Evolutionary conservation across 106 monocot genomes (phyloP), one percentile per base, ranked within the genome.

Genomic region (Apostasia shenzhenica): DNA sequence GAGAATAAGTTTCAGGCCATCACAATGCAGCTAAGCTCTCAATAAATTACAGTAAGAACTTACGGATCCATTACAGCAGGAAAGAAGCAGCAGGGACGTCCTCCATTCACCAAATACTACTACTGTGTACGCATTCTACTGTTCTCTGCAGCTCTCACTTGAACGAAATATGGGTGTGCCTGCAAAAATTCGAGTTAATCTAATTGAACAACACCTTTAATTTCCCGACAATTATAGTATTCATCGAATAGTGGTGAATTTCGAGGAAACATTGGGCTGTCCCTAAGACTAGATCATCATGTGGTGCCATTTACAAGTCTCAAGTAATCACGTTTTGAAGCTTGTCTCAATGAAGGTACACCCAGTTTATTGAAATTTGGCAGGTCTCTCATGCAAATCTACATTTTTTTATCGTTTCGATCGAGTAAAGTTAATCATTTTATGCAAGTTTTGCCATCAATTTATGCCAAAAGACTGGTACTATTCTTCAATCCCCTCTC

Each of bases 81-180:
- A 26, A 26, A 26, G 26, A 26, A 26, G 26, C 26, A 26, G 26
- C 26, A 26, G 26, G 26, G 26, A 26, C 26, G 26, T 26, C 26
- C 26, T 26, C 26, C 26, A 26, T 26, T 26, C 26, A 26, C 26
- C 26, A 26, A 26, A 26, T 40, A 6, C 43, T 2, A 37, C 37
- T 8, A 65, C 48, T 65, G 65, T 1, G 87, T 58, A 2, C 89
- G 80, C 64, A 67, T 83, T 68, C 89, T 82, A 72, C 85, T 84
- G 63, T 81, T 87, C 67, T 91, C 91, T 37, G 86, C 87, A 67
- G 86, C 91, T 71, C 84, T 91, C 14, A 91, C 91, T 70, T 91
- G 91, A 46, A 67, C 73, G 62, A 92, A 92, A 66, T 92, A 92
- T 48, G 91, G 91, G 61, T 92, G 88, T 41, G 78, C 88, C 91